A percentile compares a stretch with the other conserved stretches of the same genome.
These are phyloP conservation scores for Penicillium roqueforti DNA, from an alignment of 495 filamentous ascomycete species.

Conservation along the genomic window DNA sequence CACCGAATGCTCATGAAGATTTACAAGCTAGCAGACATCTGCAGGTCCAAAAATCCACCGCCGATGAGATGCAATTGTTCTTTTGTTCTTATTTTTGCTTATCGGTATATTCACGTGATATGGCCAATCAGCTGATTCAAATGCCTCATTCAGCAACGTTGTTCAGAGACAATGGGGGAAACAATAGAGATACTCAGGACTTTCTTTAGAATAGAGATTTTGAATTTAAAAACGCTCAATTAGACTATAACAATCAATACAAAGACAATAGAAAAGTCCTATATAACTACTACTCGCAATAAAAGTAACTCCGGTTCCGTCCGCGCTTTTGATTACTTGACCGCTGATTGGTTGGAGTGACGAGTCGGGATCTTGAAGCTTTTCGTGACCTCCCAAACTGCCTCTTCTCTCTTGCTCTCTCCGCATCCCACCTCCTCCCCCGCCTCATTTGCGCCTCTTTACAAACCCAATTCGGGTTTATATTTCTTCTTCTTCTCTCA, in stretches of 20 bases:
- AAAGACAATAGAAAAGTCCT: background rate
- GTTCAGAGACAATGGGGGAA: background rate
- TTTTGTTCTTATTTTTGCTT: conserved; percentile 36
- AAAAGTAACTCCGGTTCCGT: conserved; percentile 45
- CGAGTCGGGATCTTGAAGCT: conserved; percentile 47
- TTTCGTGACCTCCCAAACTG: conserved; percentile 42
- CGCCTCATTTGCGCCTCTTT: conserved; percentile 40
- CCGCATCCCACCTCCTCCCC: conserved; percentile 26
- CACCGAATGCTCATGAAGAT: conserved; percentile 53
- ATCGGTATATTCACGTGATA: conserved; percentile 34
- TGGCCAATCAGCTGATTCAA: conserved; percentile 27
- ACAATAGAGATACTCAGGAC: background rate
- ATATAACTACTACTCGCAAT: no score
- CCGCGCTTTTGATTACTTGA: conserved; percentile 19
- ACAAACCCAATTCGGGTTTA: conserved; percentile 35
- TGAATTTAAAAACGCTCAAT: background rate
- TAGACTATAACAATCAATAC: background rate
- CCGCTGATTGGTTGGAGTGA: conserved; percentile 4
- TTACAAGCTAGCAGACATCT: background rate
- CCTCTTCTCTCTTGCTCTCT: conserved; percentile 28
- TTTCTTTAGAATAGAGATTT: no score
- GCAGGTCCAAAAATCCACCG: conserved; percentile 1
- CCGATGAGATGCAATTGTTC: conserved; percentile 5
- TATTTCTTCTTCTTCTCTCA: conserved; percentile 23
- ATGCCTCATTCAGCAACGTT: background rate